These are phyloP conservation scores for Saussurea involucrata DNA, from an alignment of 129 eudicot genomes.

Conservation along the genomic window DNA sequence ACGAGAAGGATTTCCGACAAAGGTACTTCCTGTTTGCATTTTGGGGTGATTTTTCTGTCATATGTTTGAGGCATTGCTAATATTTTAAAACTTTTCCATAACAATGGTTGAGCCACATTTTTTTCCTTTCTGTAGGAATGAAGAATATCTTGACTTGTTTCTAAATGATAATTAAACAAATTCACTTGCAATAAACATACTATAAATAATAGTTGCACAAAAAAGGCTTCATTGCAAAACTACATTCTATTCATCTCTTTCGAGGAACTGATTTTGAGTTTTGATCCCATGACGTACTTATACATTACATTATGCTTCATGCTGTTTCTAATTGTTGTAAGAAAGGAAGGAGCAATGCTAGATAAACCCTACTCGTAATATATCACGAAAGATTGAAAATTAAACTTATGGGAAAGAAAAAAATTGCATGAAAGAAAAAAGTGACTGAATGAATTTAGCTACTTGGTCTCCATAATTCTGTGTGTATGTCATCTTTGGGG, in stretches of 20 bases:
- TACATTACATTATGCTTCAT: no score
- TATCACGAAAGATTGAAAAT: no score
- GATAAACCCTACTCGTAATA: neutral
- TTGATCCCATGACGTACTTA: neutral
- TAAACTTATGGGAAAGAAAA: no score
- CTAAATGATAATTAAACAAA: no score
- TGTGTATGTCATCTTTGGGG: no score
- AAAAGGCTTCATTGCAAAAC: neutral
- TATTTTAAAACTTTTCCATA: neutral
- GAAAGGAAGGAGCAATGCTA: neutral
- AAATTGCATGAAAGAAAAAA: no score
- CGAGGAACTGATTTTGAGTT: no score
- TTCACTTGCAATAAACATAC: no score
- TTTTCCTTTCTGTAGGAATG: neutral
- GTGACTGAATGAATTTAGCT: no score
- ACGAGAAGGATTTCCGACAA: constrained; percentile 52
- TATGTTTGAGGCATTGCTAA: neutral
- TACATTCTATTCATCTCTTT: neutral
- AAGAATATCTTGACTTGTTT: neutral
- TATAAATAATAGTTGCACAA: neutral
- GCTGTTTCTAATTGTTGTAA: neutral
- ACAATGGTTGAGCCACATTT: neutral
- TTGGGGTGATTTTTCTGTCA: neutral
- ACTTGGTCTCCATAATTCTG: no score
- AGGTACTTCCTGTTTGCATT: constrained; percentile 41